Evolutionary conservation across 176 grass and related monocot genomes (phyloP), one percentile per base, ranked within the genome.

Genomic region (Avena atlantica): DNA sequence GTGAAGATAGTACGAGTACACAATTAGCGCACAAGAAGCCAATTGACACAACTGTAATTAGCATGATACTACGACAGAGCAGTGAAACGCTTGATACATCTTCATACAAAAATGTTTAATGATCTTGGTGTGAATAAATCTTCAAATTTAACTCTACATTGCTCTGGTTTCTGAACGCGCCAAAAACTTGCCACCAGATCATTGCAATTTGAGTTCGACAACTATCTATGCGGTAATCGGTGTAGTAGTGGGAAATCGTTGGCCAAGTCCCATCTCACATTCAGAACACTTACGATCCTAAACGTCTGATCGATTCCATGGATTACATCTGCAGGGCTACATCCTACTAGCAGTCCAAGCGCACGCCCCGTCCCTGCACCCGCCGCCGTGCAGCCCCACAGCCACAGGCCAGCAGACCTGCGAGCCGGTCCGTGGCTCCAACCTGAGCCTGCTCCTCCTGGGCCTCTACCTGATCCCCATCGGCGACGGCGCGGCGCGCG

Each of bases 261-360:
- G 6, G 16, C 55, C 55, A 20, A 56, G 53, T 56, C 16, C 17
- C 5, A 3, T 70, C 4, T 71, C 17, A 44, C 68, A 44, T 74
- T 49, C 70, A 74, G 42, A 49, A 23, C 20, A 23, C 11, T 73
- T 72, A 6, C 6, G 25, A 8, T 25, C 64, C 83, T 95, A 10
- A 87, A 27, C 4, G 13, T 65, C 63, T 31, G 13, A 66, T 31
- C 25, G 4, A 31, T 29, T 66, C 4, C 25, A 31, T 66, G 62
- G 12, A 9, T 34, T 31, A 17, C 44, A 31, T 51, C 51, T 83
- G 51, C 93, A 98, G 95, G 95, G 89, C 19, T 95, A 92, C 80
- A 92, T 89, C 78, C 83, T 98, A 4, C 89, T 98, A 0, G 95
- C 91, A 21, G 12, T 95, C 14, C 95, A 95, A 87, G 95, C 95